Evolutionary conservation across 164 flowering plant species (phyloP), one percentile per base, ranked within the genome.

Genomic region (Sextonia rubra): DNA sequence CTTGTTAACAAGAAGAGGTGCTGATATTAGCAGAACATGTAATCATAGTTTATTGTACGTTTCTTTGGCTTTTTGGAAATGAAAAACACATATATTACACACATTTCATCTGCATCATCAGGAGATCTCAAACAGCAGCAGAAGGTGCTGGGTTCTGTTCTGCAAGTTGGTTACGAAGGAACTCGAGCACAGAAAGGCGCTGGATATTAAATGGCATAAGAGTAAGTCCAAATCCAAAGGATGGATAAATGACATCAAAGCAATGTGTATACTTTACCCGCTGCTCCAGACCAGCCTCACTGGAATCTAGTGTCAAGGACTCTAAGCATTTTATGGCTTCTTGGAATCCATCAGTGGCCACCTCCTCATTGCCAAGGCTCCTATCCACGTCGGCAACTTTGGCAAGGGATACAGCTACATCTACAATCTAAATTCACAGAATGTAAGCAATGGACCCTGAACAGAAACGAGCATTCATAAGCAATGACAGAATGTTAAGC

Each of bases 361-460:
- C 75, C 71, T 75, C 77, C 79, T 90, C 92, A 73, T 84, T 78
- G 18, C 91, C 96, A 32, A 92, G 78, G 77, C 68, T 82, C 79
- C 90, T 80, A 76, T 94, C 98, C n/a, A 85, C 93, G 78, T 94
- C 98, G 15, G 99, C 97, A 71, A 94, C 98, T 86, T 94, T 94
- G 61, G 99, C 97, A 17, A 92, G 85, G 52, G 98, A 94, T 68
- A 88, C 87, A 23, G 94, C 97, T 17, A 94, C 84, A 80, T 94
- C 98, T 58, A 94, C 65, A 55, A 80, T 75, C 98, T 94, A 84
- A 22, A 48, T 70, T 60, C 9, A 17, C 27, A 60, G n/a, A 23
- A 37, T 47, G 3, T 66, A 14, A 37, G 23, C 15, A 37, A 7
- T 12, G 52, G 52, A 66, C 17, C 9, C 24, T 61, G 64, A 61